These are phyloP conservation scores for Gaertneriomyces semiglobifer DNA, from an alignment of 192 early-diverging fungal species.

Conservation along the genomic window DNA sequence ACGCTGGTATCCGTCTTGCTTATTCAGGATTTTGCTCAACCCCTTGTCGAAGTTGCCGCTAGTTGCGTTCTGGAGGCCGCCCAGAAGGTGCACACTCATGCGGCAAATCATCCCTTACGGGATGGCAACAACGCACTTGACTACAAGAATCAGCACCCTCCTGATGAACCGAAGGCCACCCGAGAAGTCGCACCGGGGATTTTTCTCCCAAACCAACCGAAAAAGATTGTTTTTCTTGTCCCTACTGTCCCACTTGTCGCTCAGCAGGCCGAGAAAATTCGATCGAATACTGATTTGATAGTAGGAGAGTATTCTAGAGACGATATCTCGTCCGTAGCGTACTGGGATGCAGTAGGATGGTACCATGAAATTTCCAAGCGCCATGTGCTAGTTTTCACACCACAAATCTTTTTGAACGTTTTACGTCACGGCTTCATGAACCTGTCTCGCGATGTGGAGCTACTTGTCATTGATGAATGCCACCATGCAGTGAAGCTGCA, in stretches of 20 bases:
- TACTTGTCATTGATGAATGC: slow-evolving; percentile 89
- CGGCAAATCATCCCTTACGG: too few relatives aligned
- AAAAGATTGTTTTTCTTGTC: slow-evolving; percentile 67
- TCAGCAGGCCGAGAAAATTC: slow-evolving; percentile 79
- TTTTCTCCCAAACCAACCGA: slow-evolving; percentile 26
- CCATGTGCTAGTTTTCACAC: slow-evolving; percentile 86
- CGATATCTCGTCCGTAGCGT: slow-evolving; percentile 25
- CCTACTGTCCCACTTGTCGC: slow-evolving; percentile 80
- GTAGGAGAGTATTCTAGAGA: slow-evolving; percentile 64
- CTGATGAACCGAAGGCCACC: background rate
- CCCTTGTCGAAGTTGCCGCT: slow-evolving; percentile 21
- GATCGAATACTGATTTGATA: slow-evolving; percentile 58
- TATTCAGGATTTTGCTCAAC: slow-evolving; percentile 75
- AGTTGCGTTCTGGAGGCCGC: background rate
- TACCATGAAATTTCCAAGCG: slow-evolving; percentile 45
- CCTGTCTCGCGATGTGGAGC: slow-evolving; percentile 52
- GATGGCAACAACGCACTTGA: too few relatives aligned
- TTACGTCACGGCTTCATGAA: slow-evolving; percentile 62
- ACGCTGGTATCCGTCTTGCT: slow-evolving; percentile 78
- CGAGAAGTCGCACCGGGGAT: slow-evolving; percentile 8
- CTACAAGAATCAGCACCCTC: too few relatives aligned
- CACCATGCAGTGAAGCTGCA: slow-evolving; percentile 82
- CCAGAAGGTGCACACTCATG: too few relatives aligned
- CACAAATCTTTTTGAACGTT: slow-evolving; percentile 80
- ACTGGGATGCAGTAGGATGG: slow-evolving; percentile 62